Percentiles rank a stretch among this genome's conserved stretches.
Conservation (phyloP, 1,139 yeast species). For the Nakaseomyces nivariensis region DNA sequence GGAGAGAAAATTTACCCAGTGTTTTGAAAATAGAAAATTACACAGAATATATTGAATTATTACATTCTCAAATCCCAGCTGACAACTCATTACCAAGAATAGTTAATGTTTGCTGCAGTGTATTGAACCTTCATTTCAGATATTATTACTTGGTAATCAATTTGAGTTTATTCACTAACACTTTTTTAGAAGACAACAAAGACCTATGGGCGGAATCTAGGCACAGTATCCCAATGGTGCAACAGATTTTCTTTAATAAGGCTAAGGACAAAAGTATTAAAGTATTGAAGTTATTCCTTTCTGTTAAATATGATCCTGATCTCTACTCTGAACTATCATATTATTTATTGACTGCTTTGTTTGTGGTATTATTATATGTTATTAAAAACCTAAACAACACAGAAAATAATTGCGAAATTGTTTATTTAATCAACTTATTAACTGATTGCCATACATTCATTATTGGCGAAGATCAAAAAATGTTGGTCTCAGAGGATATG, state of each 20-base stretch:
- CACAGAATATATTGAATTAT: conserved; percentile 15
- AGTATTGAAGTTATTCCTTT: conserved; percentile 13
- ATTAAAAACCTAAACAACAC: conserved; percentile 7
- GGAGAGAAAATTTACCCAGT: conserved; percentile 19
- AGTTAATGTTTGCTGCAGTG: conserved; percentile 17
- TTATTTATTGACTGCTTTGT: conserved; percentile 17
- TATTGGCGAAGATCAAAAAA: conserved; percentile 7
- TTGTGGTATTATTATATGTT: conserved; percentile 13
- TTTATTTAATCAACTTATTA: conserved; percentile 9
- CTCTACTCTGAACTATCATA: conserved; percentile 16
- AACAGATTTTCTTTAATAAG: not conserved
- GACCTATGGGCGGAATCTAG: conserved; percentile 8
- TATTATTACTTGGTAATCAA: conserved; percentile 11
- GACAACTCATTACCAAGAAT: conserved; percentile 15
- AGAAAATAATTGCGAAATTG: conserved; percentile 7
- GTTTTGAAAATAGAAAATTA: conserved; percentile 19
- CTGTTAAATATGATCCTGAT: conserved; percentile 15
- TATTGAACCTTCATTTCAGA: conserved; percentile 18
- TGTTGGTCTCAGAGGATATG: conserved; percentile 11
- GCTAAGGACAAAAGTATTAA: conserved; percentile 7
- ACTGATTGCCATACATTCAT: conserved; percentile 8
- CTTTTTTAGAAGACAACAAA: conserved; percentile 18
- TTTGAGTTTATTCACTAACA: conserved; percentile 13
- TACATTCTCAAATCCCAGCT: conserved; percentile 14
- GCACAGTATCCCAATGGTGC: conserved; percentile 6